A percentile compares a stretch with the other conserved stretches of the same genome.
These are phyloP conservation scores for Talaromyces adpressus DNA, from an alignment of 495 filamentous ascomycete species.

Conservation along the genomic window DNA sequence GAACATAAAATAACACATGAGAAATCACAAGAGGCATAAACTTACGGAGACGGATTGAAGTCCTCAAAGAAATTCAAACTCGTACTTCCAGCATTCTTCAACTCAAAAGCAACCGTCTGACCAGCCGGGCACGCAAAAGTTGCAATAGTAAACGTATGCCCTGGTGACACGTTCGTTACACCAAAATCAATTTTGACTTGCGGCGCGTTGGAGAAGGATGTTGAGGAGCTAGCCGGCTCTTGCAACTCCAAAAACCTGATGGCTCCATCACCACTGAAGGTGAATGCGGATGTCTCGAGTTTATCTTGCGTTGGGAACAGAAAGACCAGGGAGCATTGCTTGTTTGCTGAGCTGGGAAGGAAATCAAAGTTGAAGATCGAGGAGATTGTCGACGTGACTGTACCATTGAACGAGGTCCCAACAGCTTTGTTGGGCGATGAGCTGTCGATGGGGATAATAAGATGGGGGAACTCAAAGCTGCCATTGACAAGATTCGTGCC, in stretches of 20 bases:
- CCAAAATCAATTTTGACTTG: slow-evolving; percentile 37
- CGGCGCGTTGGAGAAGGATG: slow-evolving; percentile 45
- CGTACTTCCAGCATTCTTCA: slow-evolving; percentile 44
- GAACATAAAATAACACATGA: not conserved
- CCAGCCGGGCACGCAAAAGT: slow-evolving; percentile 52
- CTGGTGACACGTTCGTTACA: slow-evolving; percentile 39
- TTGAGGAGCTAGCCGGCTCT: slow-evolving; percentile 27
- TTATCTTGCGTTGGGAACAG: slow-evolving; percentile 49
- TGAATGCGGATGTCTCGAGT: slow-evolving; percentile 49
- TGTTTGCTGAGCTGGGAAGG: slow-evolving; percentile 38
- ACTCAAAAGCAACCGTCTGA: slow-evolving; percentile 40
- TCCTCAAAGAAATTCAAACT: slow-evolving; percentile 59
- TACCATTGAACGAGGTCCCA: slow-evolving; percentile 51
- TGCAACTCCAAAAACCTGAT: slow-evolving; percentile 45
- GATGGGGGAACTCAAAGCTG: slow-evolving; percentile 53
- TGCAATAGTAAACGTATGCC: slow-evolving; percentile 48
- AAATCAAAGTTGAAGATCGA: slow-evolving; percentile 67
- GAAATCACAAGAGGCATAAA: slow-evolving; percentile 2
- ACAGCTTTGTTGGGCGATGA: slow-evolving; percentile 40
- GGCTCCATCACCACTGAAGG: slow-evolving; percentile 49
- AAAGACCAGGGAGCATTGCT: slow-evolving; percentile 61
- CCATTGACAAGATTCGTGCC: slow-evolving; percentile 42
- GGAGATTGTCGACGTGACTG: slow-evolving; percentile 46
- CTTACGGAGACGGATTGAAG: slow-evolving; percentile 49
- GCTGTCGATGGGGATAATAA: slow-evolving; percentile 60